Evolutionary conservation across 2,329 filamentous ascomycete species (phyloP), one percentile per base, ranked within the genome.

Genomic region (Amauroascus verrucosus): DNA sequence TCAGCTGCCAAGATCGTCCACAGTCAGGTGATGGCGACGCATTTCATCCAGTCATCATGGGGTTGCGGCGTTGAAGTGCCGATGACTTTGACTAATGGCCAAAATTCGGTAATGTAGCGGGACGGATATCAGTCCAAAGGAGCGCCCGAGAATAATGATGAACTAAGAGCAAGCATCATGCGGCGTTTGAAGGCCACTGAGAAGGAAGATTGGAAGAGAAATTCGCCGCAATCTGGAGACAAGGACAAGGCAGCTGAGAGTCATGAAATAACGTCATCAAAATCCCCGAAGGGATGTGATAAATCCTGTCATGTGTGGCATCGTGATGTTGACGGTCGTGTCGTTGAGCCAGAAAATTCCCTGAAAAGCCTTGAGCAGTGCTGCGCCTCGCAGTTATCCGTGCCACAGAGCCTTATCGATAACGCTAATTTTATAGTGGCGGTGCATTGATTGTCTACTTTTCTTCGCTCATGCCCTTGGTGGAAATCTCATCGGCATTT

Each of bases 1-100:
- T 52, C 50, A 52, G 50, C 50, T 52, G 50, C 50, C 50, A 52
- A 52, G 50, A 46, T 16, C 30, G 28, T 13, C 20, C 26, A 30
- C 38, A 46, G 40, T 46, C 50, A 52, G 50, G 43, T 51, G 48
- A 43, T 28, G 28, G 41, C 24, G 11, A 7, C 38, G 16, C 48
- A 11, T 16, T 13, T 24, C 26, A 26, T 51, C 20, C 33, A 33
- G 28, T 51, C 9, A 18, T 50, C 35, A 28, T 24, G 35, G 18
- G 28, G 35, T 5, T 44, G 24, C 37, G 37, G 28, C 37, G 48
- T 32, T 35, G 30, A 44, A 11, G 38, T 44, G 48, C 48, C 24
- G 44, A 38, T 51, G 48, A 51, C 48, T 50, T 18, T 11, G 11
- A 24, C 37, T n/a, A 44, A 14, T 43, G 38, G 22, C 6, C 48